Evolutionary conservation across 2,329 filamentous ascomycete species (phyloP).

Genomic region (Verticillium nubilum): DNA sequence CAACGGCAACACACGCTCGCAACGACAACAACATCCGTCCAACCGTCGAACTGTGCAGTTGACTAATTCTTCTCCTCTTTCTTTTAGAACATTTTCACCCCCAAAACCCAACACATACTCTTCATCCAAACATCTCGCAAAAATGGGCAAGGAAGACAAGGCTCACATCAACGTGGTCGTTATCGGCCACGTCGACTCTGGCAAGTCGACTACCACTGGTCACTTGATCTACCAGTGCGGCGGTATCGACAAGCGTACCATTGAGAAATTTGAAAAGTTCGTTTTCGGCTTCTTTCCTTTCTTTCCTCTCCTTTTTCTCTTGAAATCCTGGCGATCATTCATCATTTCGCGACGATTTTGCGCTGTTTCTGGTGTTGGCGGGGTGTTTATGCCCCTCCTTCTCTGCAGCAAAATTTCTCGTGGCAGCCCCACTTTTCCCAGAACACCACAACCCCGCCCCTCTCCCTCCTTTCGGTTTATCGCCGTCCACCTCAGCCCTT

Average conservation of each 20-base stretch:
- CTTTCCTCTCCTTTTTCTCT: slow-evolving; percentile 13
- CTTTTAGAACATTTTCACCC: background rate
- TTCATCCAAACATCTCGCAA: background rate
- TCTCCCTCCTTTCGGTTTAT: slow-evolving; percentile 4
- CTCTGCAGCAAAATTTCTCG: background rate
- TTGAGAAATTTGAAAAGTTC: slow-evolving; percentile 99
- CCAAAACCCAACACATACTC: background rate
- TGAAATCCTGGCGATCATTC: too few species aligned
- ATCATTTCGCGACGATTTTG: slow-evolving; percentile 9
- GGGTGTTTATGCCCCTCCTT: background rate
- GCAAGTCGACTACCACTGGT: slow-evolving; percentile 93
- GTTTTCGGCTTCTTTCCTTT: slow-evolving; percentile 27
- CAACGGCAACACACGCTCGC: too few species aligned
- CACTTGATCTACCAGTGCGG: slow-evolving; percentile 99
- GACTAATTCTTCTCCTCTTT: too few species aligned
- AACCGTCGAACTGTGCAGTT: background rate
- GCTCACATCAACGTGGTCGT: slow-evolving; percentile 87
- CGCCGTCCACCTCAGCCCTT: too few species aligned
- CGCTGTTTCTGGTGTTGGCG: background rate
- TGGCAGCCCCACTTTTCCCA: slow-evolving; percentile 6
- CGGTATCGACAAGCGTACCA: slow-evolving; percentile 49
- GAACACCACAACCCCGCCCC: slow-evolving; percentile 12
- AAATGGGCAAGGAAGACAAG: slow-evolving; percentile 80
- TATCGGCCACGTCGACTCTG: slow-evolving; percentile 99
- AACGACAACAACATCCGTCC: background rate